Evolutionary conservation across 2,329 filamentous ascomycete species (phyloP).

Genomic region (Pyricularia pennisetigena): DNA sequence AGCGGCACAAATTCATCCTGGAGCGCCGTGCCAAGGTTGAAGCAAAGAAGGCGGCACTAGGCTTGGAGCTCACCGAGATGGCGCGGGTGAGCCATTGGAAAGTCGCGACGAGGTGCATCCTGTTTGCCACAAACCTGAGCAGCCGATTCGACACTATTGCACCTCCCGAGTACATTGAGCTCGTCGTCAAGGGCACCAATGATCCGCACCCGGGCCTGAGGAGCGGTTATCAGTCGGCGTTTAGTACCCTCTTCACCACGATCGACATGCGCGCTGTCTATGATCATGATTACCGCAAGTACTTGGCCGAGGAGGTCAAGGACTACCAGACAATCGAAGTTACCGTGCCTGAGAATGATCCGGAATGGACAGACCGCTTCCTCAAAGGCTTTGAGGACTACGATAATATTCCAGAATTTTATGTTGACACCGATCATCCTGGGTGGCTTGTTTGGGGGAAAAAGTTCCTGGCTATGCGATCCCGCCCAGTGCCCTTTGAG

Average conservation of each 20-base stretch:
- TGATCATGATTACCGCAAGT: conserved; percentile 79
- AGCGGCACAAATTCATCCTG: conserved; percentile 64
- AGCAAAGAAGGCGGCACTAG: conserved; percentile 68
- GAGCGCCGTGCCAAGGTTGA: conserved; percentile 71
- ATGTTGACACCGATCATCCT: conserved; percentile 83
- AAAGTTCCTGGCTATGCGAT: conserved; percentile 68
- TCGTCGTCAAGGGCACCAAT: conserved; percentile 74
- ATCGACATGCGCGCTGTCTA: conserved; percentile 82
- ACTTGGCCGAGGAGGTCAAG: conserved; percentile 68
- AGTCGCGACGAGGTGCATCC: conserved; percentile 78
- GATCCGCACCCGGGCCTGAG: conserved; percentile 84
- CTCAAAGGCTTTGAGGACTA: conserved; percentile 68
- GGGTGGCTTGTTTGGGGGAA: conserved; percentile 97
- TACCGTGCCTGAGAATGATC: conserved; percentile 62
- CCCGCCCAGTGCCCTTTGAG: conserved; percentile 57
- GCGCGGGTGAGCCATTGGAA: conserved; percentile 89
- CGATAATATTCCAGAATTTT: conserved; percentile 62
- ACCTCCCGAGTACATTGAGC: conserved; percentile 69
- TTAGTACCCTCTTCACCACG: conserved; percentile 69
- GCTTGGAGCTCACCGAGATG: conserved; percentile 69
- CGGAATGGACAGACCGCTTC: conserved; percentile 69
- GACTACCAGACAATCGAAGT: conserved; percentile 70
- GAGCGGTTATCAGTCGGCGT: conserved; percentile 68
- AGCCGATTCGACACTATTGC: conserved; percentile 87
- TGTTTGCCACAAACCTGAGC: conserved; percentile 84